Conservation (phyloP, 1,284 basidiomycete genomes). For the Coniophora puteana region DNA sequence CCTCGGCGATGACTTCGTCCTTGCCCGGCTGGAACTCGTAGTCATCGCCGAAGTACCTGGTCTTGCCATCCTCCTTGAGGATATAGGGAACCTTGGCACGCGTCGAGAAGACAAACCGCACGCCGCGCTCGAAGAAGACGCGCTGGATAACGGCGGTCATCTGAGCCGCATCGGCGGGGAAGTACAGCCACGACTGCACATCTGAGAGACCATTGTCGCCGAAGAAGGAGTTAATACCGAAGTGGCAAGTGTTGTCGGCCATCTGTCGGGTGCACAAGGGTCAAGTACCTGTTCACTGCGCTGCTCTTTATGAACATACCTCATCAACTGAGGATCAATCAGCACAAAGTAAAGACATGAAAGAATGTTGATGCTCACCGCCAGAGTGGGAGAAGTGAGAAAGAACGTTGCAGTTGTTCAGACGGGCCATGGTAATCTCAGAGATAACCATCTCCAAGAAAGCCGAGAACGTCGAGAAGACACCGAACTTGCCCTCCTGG, state of each 20-base stretch:
- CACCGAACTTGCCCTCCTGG: slow-evolving; percentile 68
- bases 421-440: slow-evolving; percentile 85
- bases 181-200: slow-evolving; percentile 75
- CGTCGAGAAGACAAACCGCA: slow-evolving; percentile 84
- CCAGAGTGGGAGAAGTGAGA: slow-evolving; percentile 87
- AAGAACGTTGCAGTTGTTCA: slow-evolving; percentile 83
- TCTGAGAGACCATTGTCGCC: slow-evolving; percentile 83
- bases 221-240: slow-evolving; percentile 81
- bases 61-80: slow-evolving; percentile 69
- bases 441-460: slow-evolving; percentile 88
- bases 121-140: slow-evolving; percentile 77
- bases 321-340: slow-evolving; percentile 55
- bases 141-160: slow-evolving; percentile 74
- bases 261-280: slow-evolving; percentile 36
- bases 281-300: not conserved
- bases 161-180: slow-evolving; percentile 79
- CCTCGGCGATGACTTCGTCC: slow-evolving; percentile 71
- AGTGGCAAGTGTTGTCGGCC: slow-evolving; percentile 86
- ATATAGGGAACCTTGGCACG: slow-evolving; percentile 85
- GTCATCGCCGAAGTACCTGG: slow-evolving; percentile 61
- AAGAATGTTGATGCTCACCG: slow-evolving; percentile 37
- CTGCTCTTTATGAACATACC: slow-evolving; percentile 23
- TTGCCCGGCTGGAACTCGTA: slow-evolving; percentile 82
- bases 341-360: slow-evolving; percentile 4
- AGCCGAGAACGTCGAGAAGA: slow-evolving; percentile 85